Percentiles rank a stretch among this genome's conserved stretches.
These are phyloP conservation scores for Lentinula sp. DNA, from an alignment of 768 basidiomycete genomes.

Conservation along the genomic window DNA sequence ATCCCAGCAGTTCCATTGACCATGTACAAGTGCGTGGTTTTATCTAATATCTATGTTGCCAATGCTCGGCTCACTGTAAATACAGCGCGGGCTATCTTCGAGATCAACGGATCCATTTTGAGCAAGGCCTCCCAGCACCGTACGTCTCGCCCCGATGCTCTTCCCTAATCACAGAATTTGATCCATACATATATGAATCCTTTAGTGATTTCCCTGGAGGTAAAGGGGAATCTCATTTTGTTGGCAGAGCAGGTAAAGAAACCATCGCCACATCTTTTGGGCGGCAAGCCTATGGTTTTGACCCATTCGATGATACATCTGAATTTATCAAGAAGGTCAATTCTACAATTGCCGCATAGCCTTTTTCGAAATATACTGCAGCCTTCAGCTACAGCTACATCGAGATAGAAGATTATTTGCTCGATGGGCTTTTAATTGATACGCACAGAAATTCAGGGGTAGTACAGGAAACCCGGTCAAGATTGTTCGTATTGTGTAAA, in stretches of 20 bases:
- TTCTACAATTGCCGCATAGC: background rate
- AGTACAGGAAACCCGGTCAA: too few relatives aligned
- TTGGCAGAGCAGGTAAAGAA: slow-evolving; percentile 26
- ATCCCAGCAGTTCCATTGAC: slow-evolving; percentile 52
- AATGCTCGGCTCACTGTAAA: background rate
- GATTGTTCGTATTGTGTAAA: too few relatives aligned
- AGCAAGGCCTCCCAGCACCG: slow-evolving; percentile 44
- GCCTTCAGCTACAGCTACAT: too few relatives aligned
- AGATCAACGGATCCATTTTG: slow-evolving; percentile 41
- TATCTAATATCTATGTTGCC: background rate
- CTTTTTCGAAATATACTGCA: too few relatives aligned
- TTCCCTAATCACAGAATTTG: background rate
- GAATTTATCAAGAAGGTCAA: slow-evolving; percentile 1
- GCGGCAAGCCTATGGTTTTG: slow-evolving; percentile 1
- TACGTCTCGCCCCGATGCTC: slow-evolving; percentile 17
- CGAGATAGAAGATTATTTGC: too few relatives aligned
- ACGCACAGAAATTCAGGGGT: too few relatives aligned
- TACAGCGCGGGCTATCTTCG: slow-evolving; percentile 41
- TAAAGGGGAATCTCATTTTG: slow-evolving; percentile 39
- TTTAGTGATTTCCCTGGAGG: slow-evolving; percentile 49
- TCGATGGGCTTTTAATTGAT: too few relatives aligned
- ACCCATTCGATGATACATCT: slow-evolving; percentile 1
- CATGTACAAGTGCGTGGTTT: slow-evolving; percentile 33
- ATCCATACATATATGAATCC: background rate
- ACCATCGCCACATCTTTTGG: slow-evolving; percentile 18